Base-by-base conservation (phyloP, 192 early-diverging fungal species). In the Coemansia umbellata region DNA sequence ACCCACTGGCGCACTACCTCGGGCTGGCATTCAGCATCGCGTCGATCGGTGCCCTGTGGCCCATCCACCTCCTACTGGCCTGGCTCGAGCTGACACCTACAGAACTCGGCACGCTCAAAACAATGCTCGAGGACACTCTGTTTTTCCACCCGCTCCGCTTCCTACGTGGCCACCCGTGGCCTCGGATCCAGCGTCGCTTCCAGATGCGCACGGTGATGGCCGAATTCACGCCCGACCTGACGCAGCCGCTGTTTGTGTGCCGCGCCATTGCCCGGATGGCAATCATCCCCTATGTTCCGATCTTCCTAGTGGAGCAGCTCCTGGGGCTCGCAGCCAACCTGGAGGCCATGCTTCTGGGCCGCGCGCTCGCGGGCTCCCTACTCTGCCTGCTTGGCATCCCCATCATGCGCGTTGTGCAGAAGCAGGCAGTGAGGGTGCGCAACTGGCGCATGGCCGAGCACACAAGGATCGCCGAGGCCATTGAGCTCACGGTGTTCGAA, bases 211-310 rank as follows among this genome's bases (percentile, higher is more conserved):
- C 13, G 9, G 6, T n/a, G 1, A 26, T 14, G 2, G 17, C 10
- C n/a, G 53, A 55, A 21, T 55, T 55, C 32, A 31, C 5, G 15
- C 55, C 40, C 41, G 53, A 55, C 14, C 40, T 53, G 27, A 7
- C 19, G 21, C 28, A 63, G 40, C 28, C 40, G 18, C 21, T 63
- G 26, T 55, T 63, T 45, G 61, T 63, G 8, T 40, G 55, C 13
- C 53, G 53, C 0, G 61, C 48, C 2, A 55, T 63, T 28, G 33
- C 31, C 4, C 47, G 48, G 0, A 63, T 63, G 61, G 53, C 47
- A 0, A 19, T 27, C 0, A 11, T 17, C 0, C 53, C 53, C n/a
- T 51, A 45, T 8, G 14, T 51, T 5, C 61, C 52, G 5, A 43
- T 50, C 13, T 44, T 63, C 19, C 7, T 55, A 9, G 47, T 23